Percentiles rank a stretch among this genome's conserved stretches.
Evolutionary conservation across 139 green algal genomes (phyloP).

Genomic region (Coelastrella sp.): DNA sequence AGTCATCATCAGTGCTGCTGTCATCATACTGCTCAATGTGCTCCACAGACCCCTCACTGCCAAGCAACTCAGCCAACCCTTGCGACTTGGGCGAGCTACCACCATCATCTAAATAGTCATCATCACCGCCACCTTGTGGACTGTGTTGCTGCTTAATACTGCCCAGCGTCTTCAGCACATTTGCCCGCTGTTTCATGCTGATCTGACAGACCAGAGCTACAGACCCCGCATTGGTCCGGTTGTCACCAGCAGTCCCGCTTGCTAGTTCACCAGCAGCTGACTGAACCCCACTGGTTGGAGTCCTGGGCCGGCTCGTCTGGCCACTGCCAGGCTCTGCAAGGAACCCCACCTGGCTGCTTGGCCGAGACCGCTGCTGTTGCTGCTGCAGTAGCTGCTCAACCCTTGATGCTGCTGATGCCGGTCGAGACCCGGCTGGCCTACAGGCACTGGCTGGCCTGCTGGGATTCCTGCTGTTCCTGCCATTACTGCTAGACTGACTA

Average conservation of each 20-base stretch:
- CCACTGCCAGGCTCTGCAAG: neutral
- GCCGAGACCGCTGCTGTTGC: neutral
- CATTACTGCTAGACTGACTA: too few species aligned
- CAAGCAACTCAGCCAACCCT: too few species aligned
- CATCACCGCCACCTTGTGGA: neutral
- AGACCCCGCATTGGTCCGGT: neutral
- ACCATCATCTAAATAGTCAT: neutral
- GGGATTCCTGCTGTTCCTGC: too few species aligned
- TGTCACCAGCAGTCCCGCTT: too few species aligned
- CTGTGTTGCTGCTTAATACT: constrained; percentile 8
- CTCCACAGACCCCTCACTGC: too few species aligned
- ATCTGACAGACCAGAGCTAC: constrained; percentile 8
- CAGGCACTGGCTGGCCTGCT: neutral
- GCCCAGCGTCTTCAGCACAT: neutral
- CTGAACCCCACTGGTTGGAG: too few species aligned
- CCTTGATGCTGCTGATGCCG: neutral
- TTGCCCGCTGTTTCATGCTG: constrained; percentile 1
- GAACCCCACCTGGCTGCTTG: neutral
- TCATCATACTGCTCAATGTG: too few species aligned
- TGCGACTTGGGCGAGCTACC: neutral
- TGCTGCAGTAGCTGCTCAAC: neutral
- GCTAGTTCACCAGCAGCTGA: too few species aligned
- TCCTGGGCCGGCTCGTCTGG: too few species aligned
- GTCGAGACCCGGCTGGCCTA: neutral
- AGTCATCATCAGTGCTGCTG: neutral